Evolutionary conservation across 768 basidiomycete species (phyloP).

Genomic region (Crucibulum laeve): DNA sequence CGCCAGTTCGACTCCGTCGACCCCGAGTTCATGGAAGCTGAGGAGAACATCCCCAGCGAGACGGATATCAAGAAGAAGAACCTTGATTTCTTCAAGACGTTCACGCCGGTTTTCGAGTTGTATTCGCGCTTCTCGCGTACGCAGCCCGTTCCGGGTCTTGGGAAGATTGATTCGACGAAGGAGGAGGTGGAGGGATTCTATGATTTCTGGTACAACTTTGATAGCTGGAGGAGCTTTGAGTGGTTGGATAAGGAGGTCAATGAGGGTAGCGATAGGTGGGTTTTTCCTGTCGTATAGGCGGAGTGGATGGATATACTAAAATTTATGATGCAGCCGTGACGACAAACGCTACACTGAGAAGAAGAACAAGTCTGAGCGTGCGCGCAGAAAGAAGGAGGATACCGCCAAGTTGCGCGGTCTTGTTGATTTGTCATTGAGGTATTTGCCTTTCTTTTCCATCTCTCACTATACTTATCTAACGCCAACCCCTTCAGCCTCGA

Average conservation of each 20-base stretch:
- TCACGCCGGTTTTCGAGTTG: slow-evolving; percentile 81
- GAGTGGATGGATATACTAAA: background rate
- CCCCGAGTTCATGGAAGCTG: slow-evolving; percentile 64
- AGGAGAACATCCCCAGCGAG: slow-evolving; percentile 72
- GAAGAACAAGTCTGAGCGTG: slow-evolving; percentile 98
- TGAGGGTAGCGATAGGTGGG: slow-evolving; percentile 92
- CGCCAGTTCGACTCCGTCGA: slow-evolving; percentile 98
- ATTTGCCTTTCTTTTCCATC: slow-evolving; percentile 1
- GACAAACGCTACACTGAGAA: slow-evolving; percentile 99
- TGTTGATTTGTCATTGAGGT: slow-evolving; percentile 79
- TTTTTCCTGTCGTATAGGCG: slow-evolving; percentile 7
- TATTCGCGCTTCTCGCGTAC: slow-evolving; percentile 90
- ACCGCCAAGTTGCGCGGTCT: slow-evolving; percentile 82
- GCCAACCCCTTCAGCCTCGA: slow-evolving; percentile 43
- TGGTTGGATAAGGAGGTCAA: slow-evolving; percentile 98
- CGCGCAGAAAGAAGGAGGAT: slow-evolving; percentile 96
- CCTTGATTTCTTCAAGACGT: slow-evolving; percentile 66
- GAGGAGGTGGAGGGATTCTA: slow-evolving; percentile 89
- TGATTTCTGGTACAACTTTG: slow-evolving; percentile 99
- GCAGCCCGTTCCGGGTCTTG: slow-evolving; percentile 82
- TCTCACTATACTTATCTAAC: background rate
- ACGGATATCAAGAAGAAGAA: slow-evolving; percentile 57
- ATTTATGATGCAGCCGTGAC: slow-evolving; percentile 69
- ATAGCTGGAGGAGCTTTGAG: slow-evolving; percentile 97
- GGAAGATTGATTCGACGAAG: slow-evolving; percentile 66